Conservation (phyloP, 805 yeast genomes). For the Yarrowia keelungensis region DNA sequence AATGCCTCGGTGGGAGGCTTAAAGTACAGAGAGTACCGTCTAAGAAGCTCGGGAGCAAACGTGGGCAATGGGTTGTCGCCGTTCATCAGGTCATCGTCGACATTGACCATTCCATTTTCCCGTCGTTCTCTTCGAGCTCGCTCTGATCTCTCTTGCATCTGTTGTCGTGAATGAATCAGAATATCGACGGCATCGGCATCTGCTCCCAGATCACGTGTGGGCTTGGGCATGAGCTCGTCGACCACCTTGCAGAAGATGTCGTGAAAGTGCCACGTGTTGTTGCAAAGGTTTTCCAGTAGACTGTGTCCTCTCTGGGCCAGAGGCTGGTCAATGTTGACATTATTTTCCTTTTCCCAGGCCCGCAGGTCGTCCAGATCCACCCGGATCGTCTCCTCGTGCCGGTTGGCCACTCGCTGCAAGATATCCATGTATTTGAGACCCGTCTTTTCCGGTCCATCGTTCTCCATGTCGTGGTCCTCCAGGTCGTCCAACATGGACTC, state of each 20-base stretch:
- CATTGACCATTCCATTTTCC: conserved; percentile 58
- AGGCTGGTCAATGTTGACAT: conserved; percentile 48
- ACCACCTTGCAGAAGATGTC: conserved; percentile 78
- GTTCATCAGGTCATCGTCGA: conserved; percentile 49
- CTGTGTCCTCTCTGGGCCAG: conserved; percentile 45
- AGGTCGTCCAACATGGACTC: conserved; percentile 43
- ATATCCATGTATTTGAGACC: conserved; percentile 69
- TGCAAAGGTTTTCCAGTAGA: conserved; percentile 65
- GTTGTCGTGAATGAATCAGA: conserved; percentile 84
- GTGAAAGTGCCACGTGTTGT: conserved; percentile 78
- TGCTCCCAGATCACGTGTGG: conserved; percentile 79
- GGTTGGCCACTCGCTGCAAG: conserved; percentile 81
- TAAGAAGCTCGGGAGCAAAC: conserved; percentile 84
- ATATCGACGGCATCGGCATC: conserved; percentile 93
- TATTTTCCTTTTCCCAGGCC: conserved; percentile 62
- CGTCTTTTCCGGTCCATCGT: conserved; percentile 27
- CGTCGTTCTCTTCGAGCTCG: conserved; percentile 48
- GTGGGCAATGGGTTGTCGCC: conserved; percentile 41
- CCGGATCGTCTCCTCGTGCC: conserved; percentile 71
- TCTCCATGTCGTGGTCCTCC: conserved; percentile 46
- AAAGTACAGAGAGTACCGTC: conserved; percentile 87
- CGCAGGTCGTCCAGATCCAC: conserved; percentile 87
- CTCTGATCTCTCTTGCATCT: conserved; percentile 76
- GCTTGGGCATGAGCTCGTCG: conserved; percentile 84
- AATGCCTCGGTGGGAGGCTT: conserved; percentile 66